Evolutionary conservation across 2,329 filamentous ascomycete species (phyloP), one percentile per base, ranked within the genome.

Genomic region (Ophiostoma perfectum): DNA sequence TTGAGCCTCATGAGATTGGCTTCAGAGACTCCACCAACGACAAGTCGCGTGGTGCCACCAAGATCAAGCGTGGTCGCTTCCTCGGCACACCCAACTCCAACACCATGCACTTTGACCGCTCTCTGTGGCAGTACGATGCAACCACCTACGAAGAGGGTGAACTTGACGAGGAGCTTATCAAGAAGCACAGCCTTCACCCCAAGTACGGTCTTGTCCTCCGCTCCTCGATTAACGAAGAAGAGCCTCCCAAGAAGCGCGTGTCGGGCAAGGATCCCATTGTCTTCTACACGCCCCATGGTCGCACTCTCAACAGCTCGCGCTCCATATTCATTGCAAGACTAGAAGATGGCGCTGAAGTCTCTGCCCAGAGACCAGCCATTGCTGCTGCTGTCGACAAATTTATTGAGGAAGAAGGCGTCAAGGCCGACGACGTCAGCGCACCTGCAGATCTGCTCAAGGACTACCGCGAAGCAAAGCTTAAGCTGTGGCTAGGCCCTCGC

Each of bases 21-120:
- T 87, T 86, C 74, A 81, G 83, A 36, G 85, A 87, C 72, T 85
- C 83, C 4, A 81, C 81, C 70, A 87, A 87, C 70, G 83, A 85
- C 72, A 80, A 81, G 42, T 80, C 79, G 70, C 82, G 84, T 68
- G 82, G 82, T 36, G 83, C 83, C 64, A 85, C 81, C 45, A 80
- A 80, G 71, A 80, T 80, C 14, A 82, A 82, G 70, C 80, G 84
- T 65, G 84, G 84, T 73, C 83, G 81, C 74, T 86, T 82, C 72
- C 78, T 85, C 64, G 79, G 82, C 71, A 81, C 79, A 41, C 84
- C 85, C 49, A 84, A 86, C 73, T 82, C 81, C 62, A 82, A 81
- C 69, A 81, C 80, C 68, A 78, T 84, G 75, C 84, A 86, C 73
- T 78, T 84, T 70, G 85, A 88, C 72, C 82, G 82, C 69, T 82